These are phyloP conservation scores for Thelonectria discophora DNA, from an alignment of 2,329 filamentous ascomycete genomes.

Conservation along the genomic window DNA sequence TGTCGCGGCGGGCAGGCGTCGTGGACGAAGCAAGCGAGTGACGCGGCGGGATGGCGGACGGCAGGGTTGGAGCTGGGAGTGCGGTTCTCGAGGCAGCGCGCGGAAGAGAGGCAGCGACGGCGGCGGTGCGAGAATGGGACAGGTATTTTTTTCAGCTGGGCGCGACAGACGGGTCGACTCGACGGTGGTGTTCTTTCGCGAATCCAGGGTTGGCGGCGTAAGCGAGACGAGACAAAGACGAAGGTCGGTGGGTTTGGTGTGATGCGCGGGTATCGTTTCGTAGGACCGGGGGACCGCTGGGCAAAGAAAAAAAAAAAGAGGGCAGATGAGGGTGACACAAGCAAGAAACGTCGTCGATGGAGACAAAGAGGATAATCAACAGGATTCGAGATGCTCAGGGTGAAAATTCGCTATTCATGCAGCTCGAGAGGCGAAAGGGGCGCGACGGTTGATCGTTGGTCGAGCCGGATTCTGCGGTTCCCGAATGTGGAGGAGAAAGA, in stretches of 20 bases:
- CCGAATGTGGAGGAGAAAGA: slow-evolving; percentile 25
- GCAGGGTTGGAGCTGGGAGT: slow-evolving; percentile 9
- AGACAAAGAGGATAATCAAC: slow-evolving; percentile 9
- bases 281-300: slow-evolving; percentile 1
- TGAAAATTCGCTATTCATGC: slow-evolving; percentile 1
- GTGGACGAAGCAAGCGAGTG: slow-evolving; percentile 9
- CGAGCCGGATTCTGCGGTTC: slow-evolving; percentile 6
- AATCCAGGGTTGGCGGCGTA: slow-evolving; percentile 24
- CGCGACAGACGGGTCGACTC: slow-evolving; percentile 23
- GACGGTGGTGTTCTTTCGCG: slow-evolving; percentile 21
- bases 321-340: slow-evolving; percentile 8
- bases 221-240: slow-evolving; percentile 21
- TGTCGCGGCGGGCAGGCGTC: slow-evolving; percentile 18
- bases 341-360: slow-evolving; percentile 1
- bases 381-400: background rate
- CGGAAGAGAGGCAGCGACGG: slow-evolving; percentile 6
- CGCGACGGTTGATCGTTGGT: slow-evolving; percentile 7
- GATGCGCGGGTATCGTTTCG: slow-evolving; percentile 24
- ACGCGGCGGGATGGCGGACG: slow-evolving; percentile 28
- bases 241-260: slow-evolving; percentile 8
- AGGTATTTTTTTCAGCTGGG: slow-evolving; percentile 2
- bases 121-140: background rate
- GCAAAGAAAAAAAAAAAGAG: slow-evolving; percentile 3
- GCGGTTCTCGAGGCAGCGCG: slow-evolving; percentile 1
- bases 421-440: slow-evolving; percentile 7